These are phyloP conservation scores for Suillus subalutaceus DNA, from an alignment of 768 basidiomycete species.

Conservation along the genomic window DNA sequence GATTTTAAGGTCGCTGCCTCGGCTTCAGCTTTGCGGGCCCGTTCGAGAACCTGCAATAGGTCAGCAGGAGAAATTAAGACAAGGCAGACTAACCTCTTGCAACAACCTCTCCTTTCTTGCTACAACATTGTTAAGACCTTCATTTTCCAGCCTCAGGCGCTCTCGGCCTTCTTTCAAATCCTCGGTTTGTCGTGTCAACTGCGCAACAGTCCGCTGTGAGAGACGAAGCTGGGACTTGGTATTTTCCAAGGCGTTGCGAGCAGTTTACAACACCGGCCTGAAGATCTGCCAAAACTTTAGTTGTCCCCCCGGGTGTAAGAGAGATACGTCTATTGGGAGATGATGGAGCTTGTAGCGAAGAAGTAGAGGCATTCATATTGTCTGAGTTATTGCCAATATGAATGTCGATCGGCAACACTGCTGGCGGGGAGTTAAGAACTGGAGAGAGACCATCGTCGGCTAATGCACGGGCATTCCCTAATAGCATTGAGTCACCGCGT, in stretches of 20 bases:
- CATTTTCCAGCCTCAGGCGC: slow-evolving; percentile 80
- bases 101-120: slow-evolving; percentile 83
- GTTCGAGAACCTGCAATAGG: slow-evolving; percentile 64
- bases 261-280: slow-evolving; percentile 82
- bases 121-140: slow-evolving; percentile 86
- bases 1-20: slow-evolving; percentile 69
- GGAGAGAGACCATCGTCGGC: slow-evolving; percentile 68
- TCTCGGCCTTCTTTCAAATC: slow-evolving; percentile 89
- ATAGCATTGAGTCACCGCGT: slow-evolving; percentile 20
- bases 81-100: slow-evolving; percentile 64
- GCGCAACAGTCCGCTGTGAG: slow-evolving; percentile 82
- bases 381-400: slow-evolving; percentile 28
- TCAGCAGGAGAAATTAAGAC: neutral
- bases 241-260: slow-evolving; percentile 82
- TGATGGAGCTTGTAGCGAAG: slow-evolving; percentile 44
- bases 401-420: slow-evolving; percentile 38
- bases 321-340: slow-evolving; percentile 60
- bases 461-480: slow-evolving; percentile 83
- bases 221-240: slow-evolving; percentile 81
- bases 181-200: slow-evolving; percentile 83
- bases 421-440: slow-evolving; percentile 36
- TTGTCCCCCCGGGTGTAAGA: slow-evolving; percentile 77
- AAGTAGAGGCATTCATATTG: slow-evolving; percentile 37
- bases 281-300: slow-evolving; percentile 85
- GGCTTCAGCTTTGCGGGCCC: slow-evolving; percentile 84